A percentile compares a stretch with the other conserved stretches of the same genome.
Conservation (phyloP, 805 yeast genomes). For the Priceomyces medius region DNA sequence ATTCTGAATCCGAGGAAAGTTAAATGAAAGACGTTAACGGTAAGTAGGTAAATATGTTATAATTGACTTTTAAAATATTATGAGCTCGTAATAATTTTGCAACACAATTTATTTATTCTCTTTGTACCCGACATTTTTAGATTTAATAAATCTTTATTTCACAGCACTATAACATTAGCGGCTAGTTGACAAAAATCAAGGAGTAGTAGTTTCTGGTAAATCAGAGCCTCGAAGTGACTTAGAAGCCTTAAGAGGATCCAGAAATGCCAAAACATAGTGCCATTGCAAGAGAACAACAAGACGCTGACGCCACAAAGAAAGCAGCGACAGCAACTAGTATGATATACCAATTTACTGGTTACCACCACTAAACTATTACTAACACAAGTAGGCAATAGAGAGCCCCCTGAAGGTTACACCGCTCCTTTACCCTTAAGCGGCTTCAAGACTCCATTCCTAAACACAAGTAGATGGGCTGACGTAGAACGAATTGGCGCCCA, state of each 20-base stretch:
- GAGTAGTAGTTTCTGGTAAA: no score
- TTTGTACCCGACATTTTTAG: not conserved
- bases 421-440: constrained; percentile 30
- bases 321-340: constrained; percentile 19
- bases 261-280: no score
- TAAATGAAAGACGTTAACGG: not conserved
- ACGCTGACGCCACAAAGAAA: constrained; percentile 5
- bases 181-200: no score
- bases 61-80: no score
- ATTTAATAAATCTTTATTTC: not conserved
- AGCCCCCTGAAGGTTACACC: constrained; percentile 4
- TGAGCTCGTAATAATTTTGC: not conserved
- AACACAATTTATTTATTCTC: not conserved
- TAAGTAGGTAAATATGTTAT: no score
- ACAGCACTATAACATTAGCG: not conserved
- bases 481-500: constrained; percentile 30
- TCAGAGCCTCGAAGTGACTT: no score
- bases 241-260: no score
- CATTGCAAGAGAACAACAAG: no score
- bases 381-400: constrained; percentile 10
- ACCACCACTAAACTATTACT: constrained; percentile 1
- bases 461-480: constrained; percentile 45
- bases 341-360: constrained; percentile 11
- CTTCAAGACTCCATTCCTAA: constrained; percentile 44
- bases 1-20: not conserved